These are phyloP conservation scores for Citrus cavaleriei DNA, from an alignment of 345 rosid species.

Conservation along the genomic window DNA sequence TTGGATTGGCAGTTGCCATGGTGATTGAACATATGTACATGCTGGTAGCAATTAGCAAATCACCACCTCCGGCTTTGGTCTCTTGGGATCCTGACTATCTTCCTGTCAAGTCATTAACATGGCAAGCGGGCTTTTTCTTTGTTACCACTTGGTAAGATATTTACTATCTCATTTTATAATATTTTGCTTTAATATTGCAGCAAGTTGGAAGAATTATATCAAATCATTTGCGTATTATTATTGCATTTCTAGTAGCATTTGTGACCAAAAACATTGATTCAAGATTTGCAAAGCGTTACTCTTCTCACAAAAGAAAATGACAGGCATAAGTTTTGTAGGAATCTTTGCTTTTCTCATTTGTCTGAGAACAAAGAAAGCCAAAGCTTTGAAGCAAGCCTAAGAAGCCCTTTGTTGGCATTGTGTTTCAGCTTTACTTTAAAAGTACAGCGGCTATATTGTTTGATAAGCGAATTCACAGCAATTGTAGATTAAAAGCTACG, in stretches of 20 bases:
- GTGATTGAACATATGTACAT: conserved; percentile 63
- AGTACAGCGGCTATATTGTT: neutral
- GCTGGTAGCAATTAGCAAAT: conserved; percentile 59
- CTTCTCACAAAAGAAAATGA: neutral
- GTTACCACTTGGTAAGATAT: conserved; percentile 66
- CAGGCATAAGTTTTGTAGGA: neutral
- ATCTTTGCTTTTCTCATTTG: neutral
- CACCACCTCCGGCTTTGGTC: conserved; percentile 46
- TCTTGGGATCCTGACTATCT: conserved; percentile 48
- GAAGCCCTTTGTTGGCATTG: too few species aligned
- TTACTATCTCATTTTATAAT: neutral
- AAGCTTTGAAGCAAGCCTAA: conserved; percentile 1
- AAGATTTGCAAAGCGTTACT: neutral
- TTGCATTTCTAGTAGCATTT: neutral
- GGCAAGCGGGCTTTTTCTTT: conserved; percentile 79
- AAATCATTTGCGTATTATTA: neutral
- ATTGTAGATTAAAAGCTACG: neutral
- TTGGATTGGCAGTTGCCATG: conserved; percentile 62
- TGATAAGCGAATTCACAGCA: neutral
- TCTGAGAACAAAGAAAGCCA: conserved; percentile 5
- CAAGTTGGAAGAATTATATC: neutral
- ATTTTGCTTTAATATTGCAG: neutral
- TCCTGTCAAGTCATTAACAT: conserved; percentile 39
- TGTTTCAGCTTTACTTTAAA: too few species aligned
- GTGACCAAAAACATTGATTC: neutral